phyloP scores from a whole-genome alignment of 2,329 filamentous ascomycete species.

The Simplicillium sp. region DNA sequence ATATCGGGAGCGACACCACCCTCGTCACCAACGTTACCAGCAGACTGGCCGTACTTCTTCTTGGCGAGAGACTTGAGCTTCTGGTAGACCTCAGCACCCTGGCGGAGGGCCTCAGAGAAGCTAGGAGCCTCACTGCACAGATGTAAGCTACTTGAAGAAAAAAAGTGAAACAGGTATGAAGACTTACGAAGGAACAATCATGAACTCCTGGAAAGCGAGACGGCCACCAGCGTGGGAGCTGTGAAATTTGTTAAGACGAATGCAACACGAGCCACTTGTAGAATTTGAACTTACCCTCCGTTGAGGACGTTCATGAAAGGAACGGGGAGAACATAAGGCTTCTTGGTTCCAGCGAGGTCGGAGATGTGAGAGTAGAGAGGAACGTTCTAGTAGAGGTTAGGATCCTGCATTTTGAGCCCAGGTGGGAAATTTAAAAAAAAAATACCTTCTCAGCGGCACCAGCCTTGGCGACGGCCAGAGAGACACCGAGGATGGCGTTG shows the following conservation, averaged over 20 bases:
- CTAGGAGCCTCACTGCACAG: slow-evolving; percentile 61
- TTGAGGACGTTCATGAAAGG: slow-evolving; percentile 94
- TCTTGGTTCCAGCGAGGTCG: slow-evolving; percentile 81
- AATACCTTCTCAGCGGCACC: slow-evolving; percentile 75
- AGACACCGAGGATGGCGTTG: slow-evolving; percentile 82
- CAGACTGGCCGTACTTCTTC: slow-evolving; percentile 99
- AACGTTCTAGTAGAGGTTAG: slow-evolving; percentile 43
- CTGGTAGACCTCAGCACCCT: slow-evolving; percentile 97
- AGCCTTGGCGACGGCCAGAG: slow-evolving; percentile 77
- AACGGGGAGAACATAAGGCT: slow-evolving; percentile 82
- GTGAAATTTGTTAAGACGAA: slow-evolving; percentile 9
- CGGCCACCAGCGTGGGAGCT: slow-evolving; percentile 95
- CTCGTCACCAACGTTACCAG: slow-evolving; percentile 98
- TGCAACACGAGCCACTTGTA: not conserved
- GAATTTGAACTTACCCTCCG: slow-evolving; percentile 43
- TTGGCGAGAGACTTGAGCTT: slow-evolving; percentile 93
- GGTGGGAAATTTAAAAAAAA: not conserved
- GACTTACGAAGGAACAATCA: slow-evolving; percentile 75
- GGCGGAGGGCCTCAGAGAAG: slow-evolving; percentile 93
- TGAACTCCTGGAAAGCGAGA: slow-evolving; percentile 92
- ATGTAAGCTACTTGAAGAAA: slow-evolving; percentile 4
- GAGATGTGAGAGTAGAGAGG: slow-evolving; percentile 84
- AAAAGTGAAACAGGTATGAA: not conserved
- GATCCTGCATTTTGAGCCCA: not conserved
- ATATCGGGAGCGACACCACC: slow-evolving; percentile 99